A percentile compares a stretch with the other conserved stretches of the same genome.
Conservation (phyloP, 805 yeast genomes). For the Nematodospora valgi region DNA sequence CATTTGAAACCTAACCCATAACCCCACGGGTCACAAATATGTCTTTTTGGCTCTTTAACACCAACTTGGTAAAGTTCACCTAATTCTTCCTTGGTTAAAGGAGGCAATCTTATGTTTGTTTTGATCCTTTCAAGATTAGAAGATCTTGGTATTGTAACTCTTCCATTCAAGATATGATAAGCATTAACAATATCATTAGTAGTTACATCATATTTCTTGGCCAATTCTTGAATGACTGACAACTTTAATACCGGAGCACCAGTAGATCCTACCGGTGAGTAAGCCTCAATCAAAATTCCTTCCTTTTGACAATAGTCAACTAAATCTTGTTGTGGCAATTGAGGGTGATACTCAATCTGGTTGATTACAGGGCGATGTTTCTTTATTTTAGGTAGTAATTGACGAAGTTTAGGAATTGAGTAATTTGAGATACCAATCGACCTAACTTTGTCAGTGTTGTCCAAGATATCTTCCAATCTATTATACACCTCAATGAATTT, state of each 20-base stretch:
- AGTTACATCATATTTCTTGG: constrained; percentile 50
- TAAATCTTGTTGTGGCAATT: constrained; percentile 63
- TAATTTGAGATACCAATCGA: constrained; percentile 38
- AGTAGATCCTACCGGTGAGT: constrained; percentile 62
- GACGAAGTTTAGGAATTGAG: constrained; percentile 23
- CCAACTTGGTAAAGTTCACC: constrained; percentile 27
- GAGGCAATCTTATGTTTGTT: constrained; percentile 30
- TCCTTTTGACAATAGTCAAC: constrained; percentile 49
- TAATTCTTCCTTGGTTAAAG: constrained; percentile 36
- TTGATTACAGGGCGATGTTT: constrained; percentile 55
- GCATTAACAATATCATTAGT: constrained; percentile 59
- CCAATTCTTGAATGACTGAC: constrained; percentile 49
- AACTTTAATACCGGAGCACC: constrained; percentile 63
- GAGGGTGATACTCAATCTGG: constrained; percentile 72
- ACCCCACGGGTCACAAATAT: constrained; percentile 34
- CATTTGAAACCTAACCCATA: constrained; percentile 33
- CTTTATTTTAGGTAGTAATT: constrained; percentile 21
- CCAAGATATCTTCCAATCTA: constrained; percentile 24
- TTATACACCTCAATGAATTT: constrained; percentile 29
- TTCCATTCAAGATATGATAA: constrained; percentile 59
- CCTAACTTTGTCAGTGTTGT: constrained; percentile 26
- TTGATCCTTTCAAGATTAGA: constrained; percentile 61
- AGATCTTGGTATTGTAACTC: constrained; percentile 67
- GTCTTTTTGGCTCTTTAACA: constrained; percentile 34
- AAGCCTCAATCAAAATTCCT: constrained; percentile 59